These are phyloP conservation scores for Oryza officinalis DNA, from an alignment of 176 grass and related monocot species.

Conservation along the genomic window DNA sequence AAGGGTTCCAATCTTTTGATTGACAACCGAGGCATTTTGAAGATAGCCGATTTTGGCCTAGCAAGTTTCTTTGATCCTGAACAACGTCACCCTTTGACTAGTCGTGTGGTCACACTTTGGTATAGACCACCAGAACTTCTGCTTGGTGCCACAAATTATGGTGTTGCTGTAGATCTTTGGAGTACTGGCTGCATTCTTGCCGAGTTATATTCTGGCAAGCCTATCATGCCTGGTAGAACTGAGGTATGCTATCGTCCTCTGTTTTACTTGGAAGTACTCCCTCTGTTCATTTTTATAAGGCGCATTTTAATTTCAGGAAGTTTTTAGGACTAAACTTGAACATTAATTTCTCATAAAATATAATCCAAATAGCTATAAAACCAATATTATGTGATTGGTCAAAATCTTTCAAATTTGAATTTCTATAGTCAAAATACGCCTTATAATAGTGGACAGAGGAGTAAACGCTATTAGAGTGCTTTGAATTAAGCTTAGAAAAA, in stretches of 20 bases:
- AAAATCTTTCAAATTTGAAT: no score
- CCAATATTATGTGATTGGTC: no score
- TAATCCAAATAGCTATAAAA: no score
- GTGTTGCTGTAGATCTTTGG: constrained; percentile 95
- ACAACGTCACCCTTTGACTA: constrained; percentile 86
- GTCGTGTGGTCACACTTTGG: constrained; percentile 99
- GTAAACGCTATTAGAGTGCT: background rate
- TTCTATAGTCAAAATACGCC: no score
- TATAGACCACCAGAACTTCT: constrained; percentile 96
- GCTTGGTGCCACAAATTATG: constrained; percentile 95
- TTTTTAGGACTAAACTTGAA: no score
- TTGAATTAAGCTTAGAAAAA: constrained; percentile 18
- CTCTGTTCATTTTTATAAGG: no score
- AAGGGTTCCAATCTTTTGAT: constrained; percentile 99
- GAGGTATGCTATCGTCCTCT: constrained; percentile 59
- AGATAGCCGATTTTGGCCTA: constrained; percentile 98
- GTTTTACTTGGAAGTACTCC: background rate
- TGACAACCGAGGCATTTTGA: constrained; percentile 85
- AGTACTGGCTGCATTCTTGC: constrained; percentile 98
- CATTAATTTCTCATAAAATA: no score
- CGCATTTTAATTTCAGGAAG: no score
- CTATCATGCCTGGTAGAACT: constrained; percentile 99
- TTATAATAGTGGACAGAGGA: no score
- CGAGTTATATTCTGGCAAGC: constrained; percentile 96
- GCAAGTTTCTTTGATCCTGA: constrained; percentile 96